Conservation (phyloP, 352 stramenopile genomes). For the Thalassiosira sp. region DNA sequence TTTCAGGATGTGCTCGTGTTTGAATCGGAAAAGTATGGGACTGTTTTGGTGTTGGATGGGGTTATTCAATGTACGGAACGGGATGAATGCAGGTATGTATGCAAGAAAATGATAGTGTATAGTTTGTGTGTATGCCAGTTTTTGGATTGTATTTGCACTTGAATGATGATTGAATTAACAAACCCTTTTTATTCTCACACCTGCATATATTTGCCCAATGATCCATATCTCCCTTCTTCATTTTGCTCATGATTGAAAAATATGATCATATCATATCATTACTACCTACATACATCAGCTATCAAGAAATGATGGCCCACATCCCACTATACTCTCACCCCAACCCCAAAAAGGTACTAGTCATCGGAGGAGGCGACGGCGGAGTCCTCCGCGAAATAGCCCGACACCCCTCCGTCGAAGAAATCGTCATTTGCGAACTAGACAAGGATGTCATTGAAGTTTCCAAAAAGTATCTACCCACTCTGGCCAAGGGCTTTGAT, state of each 20-base stretch:
- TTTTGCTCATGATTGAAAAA: too few species aligned
- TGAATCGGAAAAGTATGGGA: constrained; percentile 95
- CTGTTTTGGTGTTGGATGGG: constrained; percentile 98
- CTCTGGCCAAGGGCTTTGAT: constrained; percentile 91
- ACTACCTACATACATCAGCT: constrained; percentile 87
- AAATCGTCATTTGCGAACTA: constrained; percentile 99
- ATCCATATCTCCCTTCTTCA: too few species aligned
- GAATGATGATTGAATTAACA: neutral
- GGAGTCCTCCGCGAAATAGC: constrained; percentile 94
- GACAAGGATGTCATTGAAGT: constrained; percentile 96
- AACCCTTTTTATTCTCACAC: too few species aligned
- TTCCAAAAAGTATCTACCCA: constrained; percentile 89
- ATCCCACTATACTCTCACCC: constrained; percentile 95
- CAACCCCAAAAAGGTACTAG: constrained; percentile 93
- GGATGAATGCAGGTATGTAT: constrained; percentile 88
- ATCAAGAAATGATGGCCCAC: constrained; percentile 99
- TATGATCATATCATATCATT: too few species aligned
- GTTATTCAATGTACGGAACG: constrained; percentile 98
- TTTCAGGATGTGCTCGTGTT: constrained; percentile 98
- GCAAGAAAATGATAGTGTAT: too few species aligned
- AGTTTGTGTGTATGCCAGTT: too few species aligned
- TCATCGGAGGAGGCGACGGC: constrained; percentile 97
- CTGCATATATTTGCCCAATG: too few species aligned
- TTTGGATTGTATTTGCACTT: too few species aligned
- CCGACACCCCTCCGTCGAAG: constrained; percentile 90